phyloP scores from a whole-genome alignment of 2,329 filamentous ascomycete genomes.

The Escovopsis sp. region DNA sequence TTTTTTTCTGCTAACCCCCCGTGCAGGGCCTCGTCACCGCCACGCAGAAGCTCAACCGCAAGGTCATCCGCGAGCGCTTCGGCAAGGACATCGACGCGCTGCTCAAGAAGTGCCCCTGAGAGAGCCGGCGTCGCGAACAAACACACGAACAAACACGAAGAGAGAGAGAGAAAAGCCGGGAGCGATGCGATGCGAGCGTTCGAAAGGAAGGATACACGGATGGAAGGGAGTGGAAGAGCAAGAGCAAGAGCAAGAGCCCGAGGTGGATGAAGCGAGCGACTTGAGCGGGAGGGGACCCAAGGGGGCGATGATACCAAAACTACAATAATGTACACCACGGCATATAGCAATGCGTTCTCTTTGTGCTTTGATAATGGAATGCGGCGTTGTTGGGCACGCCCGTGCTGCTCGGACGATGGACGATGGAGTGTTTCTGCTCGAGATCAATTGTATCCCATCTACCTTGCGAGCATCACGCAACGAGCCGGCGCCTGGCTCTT shows the following conservation, averaged over 20 bases:
- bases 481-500: no score
- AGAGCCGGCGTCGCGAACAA: neutral
- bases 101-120: slow-evolving; percentile 16
- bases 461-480: no score
- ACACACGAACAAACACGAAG: neutral
- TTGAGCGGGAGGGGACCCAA: neutral
- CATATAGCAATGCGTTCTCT: slow-evolving; percentile 3
- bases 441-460: no score
- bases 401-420: no score
- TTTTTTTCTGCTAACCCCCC: slow-evolving; percentile 9
- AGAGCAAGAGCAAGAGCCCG: no score
- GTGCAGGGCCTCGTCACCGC: slow-evolving; percentile 43
- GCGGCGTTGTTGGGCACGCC: neutral
- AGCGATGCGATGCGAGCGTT: neutral
- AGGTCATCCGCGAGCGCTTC: slow-evolving; percentile 34
- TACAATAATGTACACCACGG: slow-evolving; percentile 3
- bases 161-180: slow-evolving; percentile 1
- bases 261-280: slow-evolving; percentile 1
- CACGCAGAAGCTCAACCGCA: slow-evolving; percentile 47
- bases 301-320: slow-evolving; percentile 9
- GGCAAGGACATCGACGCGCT: slow-evolving; percentile 34
- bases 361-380: slow-evolving; percentile 2
- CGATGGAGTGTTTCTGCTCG: no score
- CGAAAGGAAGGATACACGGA: neutral
- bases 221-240: no score